Evolutionary conservation across 2,329 filamentous ascomycete species (phyloP).

Genomic region (Xylariaceae sp.): DNA sequence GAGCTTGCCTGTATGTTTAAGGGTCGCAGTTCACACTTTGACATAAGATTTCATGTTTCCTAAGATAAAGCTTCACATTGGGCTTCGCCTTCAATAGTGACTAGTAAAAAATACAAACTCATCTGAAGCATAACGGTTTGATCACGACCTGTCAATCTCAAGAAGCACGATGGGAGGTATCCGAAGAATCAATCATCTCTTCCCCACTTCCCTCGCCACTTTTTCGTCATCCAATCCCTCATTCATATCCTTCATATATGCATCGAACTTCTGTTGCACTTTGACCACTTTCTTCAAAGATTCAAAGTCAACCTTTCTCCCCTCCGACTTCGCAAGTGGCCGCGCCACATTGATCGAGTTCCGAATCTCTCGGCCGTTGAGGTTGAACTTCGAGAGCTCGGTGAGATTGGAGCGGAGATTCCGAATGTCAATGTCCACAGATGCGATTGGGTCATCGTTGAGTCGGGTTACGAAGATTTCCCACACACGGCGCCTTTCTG

Average conservation of each 20-base stretch:
- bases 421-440: constrained; percentile 17
- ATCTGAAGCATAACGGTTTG: too few relatives aligned
- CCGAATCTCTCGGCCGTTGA: constrained; percentile 53
- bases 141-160: too few relatives aligned
- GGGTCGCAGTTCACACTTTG: too few relatives aligned
- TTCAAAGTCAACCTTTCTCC: constrained; percentile 1
- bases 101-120: too few relatives aligned
- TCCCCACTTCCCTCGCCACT: constrained; percentile 1
- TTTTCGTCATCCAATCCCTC: constrained; percentile 13
- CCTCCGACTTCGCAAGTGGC: background rate
- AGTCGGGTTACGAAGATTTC: constrained; percentile 28
- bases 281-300: constrained; percentile 11
- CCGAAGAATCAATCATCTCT: too few relatives aligned
- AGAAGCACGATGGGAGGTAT: too few relatives aligned
- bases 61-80: too few relatives aligned
- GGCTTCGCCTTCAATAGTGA: too few relatives aligned
- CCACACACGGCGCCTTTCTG: constrained; percentile 29
- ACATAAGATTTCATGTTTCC: too few relatives aligned
- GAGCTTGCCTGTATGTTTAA: too few relatives aligned
- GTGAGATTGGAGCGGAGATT: constrained; percentile 29
- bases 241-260: constrained; percentile 1
- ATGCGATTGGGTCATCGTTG: background rate
- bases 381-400: constrained; percentile 44
- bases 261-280: constrained; percentile 2
- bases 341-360: constrained; percentile 43